Conservation (phyloP, 192 early-diverging fungal genomes). For the Gonapodya prolifera region DNA sequence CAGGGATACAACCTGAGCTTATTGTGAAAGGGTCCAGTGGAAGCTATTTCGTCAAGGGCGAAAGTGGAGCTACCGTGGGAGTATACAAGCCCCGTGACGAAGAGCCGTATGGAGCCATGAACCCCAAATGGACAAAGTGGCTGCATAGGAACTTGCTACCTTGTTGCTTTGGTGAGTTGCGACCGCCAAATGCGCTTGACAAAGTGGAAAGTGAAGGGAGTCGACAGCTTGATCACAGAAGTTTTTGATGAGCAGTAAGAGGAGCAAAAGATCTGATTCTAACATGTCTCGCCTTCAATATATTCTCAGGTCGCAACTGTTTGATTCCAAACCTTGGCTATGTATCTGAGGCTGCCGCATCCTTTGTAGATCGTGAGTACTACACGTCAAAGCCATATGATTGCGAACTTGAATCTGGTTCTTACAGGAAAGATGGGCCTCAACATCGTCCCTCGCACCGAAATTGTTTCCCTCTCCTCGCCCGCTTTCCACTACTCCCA, state of each 20-base stretch:
- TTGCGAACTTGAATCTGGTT: neutral
- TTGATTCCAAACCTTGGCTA: conserved; percentile 85
- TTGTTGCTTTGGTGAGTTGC: conserved; percentile 62
- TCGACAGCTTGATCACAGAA: neutral
- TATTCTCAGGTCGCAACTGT: conserved; percentile 5
- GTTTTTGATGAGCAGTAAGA: neutral
- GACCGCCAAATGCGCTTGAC: neutral
- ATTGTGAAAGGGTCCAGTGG: conserved; percentile 72
- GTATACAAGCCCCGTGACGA: conserved; percentile 77
- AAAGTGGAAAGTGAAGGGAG: no score
- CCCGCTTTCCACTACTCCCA: conserved; percentile 68
- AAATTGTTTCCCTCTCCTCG: conserved; percentile 57
- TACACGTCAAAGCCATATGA: neutral
- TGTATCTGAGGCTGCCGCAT: conserved; percentile 77
- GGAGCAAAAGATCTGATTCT: no score
- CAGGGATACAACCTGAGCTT: conserved; percentile 10
- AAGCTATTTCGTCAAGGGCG: conserved; percentile 77
- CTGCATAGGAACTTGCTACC: conserved; percentile 75
- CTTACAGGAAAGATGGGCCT: conserved; percentile 31
- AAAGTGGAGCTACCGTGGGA: conserved; percentile 61
- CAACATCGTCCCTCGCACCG: conserved; percentile 69
- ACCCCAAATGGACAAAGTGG: conserved; percentile 88
- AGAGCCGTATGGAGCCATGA: conserved; percentile 41
- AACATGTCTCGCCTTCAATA: neutral
- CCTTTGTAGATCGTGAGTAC: conserved; percentile 52